Conservation (phyloP, 2,329 filamentous ascomycete species). For the Penicillium frequentans region DNA sequence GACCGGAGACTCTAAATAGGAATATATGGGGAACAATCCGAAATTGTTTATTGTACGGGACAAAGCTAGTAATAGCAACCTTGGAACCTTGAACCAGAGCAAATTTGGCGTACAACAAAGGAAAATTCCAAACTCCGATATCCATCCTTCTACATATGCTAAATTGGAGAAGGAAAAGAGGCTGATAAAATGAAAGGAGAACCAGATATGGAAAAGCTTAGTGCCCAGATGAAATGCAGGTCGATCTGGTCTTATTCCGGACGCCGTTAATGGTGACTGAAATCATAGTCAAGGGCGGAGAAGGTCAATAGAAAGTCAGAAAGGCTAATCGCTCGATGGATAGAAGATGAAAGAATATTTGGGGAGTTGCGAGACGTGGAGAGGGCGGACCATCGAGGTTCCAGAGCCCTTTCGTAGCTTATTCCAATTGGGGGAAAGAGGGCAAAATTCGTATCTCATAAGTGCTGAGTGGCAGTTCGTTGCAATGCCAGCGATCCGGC, state of each 20-base stretch:
- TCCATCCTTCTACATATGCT: conserved; percentile 15
- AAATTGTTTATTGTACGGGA: no score
- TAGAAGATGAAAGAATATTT: neutral
- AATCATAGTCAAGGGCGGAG: neutral
- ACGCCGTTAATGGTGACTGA: conserved; percentile 1
- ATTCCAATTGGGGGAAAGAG: neutral
- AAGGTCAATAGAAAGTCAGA: neutral
- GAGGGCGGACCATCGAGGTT: conserved; percentile 4
- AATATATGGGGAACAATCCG: neutral
- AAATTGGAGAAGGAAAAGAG: neutral
- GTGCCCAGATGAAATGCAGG: conserved; percentile 2
- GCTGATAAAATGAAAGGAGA: neutral
- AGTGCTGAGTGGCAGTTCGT: neutral
- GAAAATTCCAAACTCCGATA: conserved; percentile 4
- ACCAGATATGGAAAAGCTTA: neutral
- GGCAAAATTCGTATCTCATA: conserved; percentile 3
- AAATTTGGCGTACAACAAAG: neutral
- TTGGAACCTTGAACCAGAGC: neutral
- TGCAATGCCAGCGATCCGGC: conserved; percentile 16
- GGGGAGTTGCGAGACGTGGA: neutral
- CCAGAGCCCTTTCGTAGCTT: neutral
- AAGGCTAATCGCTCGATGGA: neutral
- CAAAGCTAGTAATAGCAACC: no score
- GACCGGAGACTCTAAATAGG: neutral
- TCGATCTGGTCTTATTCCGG: conserved; percentile 5